Percentiles rank a stretch among this genome's conserved stretches.
Evolutionary conservation across 2,329 filamentous ascomycete genomes (phyloP).

Genomic region (Penicillium sp.): DNA sequence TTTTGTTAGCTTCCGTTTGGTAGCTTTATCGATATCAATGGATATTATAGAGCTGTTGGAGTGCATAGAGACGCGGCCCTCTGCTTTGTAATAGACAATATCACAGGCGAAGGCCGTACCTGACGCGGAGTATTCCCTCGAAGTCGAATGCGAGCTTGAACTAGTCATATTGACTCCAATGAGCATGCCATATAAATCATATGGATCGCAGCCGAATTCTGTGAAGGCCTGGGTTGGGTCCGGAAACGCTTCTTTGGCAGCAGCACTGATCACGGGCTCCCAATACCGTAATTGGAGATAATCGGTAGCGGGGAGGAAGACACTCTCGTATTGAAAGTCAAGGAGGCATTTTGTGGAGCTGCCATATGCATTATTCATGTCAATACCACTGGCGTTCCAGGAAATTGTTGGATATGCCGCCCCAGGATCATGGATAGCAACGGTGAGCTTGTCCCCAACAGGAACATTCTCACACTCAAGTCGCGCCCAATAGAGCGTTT

Average conservation of each 20-base stretch:
- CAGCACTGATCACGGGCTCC: conserved; percentile 28
- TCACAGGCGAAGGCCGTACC: conserved; percentile 34
- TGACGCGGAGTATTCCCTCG: conserved; percentile 22
- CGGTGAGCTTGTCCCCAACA: conserved; percentile 18
- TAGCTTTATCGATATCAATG: conserved; percentile 20
- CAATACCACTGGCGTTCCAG: conserved; percentile 30
- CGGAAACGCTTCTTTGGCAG: conserved; percentile 7
- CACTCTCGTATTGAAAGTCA: conserved; percentile 31
- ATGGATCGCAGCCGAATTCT: conserved; percentile 27
- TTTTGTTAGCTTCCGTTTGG: conserved; percentile 18
- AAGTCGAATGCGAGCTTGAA: conserved; percentile 1
- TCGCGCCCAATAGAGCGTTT: conserved; percentile 34
- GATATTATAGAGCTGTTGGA: conserved; percentile 35
- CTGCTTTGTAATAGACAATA: conserved; percentile 29
- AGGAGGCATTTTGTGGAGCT: conserved; percentile 21
- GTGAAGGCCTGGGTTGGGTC: conserved; percentile 23
- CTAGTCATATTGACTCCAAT: conserved; percentile 30
- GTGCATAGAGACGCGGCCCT: conserved; percentile 32
- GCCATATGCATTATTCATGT: conserved; percentile 16
- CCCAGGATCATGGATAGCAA: conserved; percentile 22
- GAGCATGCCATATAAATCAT: conserved; percentile 35
- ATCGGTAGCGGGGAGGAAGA: conserved; percentile 29
- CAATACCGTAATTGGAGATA: conserved; percentile 37
- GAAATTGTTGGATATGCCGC: conserved; percentile 19
- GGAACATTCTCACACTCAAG: conserved; percentile 24